Evolutionary conservation across 768 basidiomycete species (phyloP).

Genomic region (Lyophyllum decastes): DNA sequence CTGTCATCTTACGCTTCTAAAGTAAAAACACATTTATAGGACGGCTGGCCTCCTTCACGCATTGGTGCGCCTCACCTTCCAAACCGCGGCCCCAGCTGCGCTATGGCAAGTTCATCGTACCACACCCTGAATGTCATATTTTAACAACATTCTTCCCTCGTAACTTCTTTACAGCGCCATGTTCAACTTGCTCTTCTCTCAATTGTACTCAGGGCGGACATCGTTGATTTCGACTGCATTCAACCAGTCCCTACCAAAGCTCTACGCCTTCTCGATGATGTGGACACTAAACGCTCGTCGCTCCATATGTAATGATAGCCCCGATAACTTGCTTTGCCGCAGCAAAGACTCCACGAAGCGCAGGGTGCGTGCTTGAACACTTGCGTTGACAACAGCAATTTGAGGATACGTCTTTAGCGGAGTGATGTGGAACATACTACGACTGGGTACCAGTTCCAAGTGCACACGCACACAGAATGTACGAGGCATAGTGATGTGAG

Average conservation of each 20-base stretch:
- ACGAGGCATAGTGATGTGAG: constrained; percentile 26
- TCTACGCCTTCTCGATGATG: constrained; percentile 39
- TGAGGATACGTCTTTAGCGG: too few relatives aligned
- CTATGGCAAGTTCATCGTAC: background rate
- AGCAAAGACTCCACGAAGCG: background rate
- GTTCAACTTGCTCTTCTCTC: constrained; percentile 36
- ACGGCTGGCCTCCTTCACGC: constrained; percentile 29
- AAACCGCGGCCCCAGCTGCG: constrained; percentile 30
- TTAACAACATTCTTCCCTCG: too few relatives aligned
- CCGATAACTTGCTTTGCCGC: too few relatives aligned
- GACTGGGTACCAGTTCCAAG: constrained; percentile 14
- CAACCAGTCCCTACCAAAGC: constrained; percentile 30
- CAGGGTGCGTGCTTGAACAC: constrained; percentile 3
- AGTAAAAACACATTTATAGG: constrained; percentile 7
- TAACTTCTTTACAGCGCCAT: constrained; percentile 25
- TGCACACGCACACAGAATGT: constrained; percentile 25
- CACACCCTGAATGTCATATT: background rate
- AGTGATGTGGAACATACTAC: constrained; percentile 20
- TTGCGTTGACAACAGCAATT: background rate
- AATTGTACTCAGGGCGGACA: constrained; percentile 22
- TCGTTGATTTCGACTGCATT: constrained; percentile 29
- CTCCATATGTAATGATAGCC: constrained; percentile 17
- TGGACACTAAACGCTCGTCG: constrained; percentile 35
- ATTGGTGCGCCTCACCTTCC: constrained; percentile 31
- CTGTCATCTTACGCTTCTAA: background rate